Evolutionary conservation across 192 early-diverging fungal species (phyloP).

Genomic region (Glomus cerebriforme): DNA sequence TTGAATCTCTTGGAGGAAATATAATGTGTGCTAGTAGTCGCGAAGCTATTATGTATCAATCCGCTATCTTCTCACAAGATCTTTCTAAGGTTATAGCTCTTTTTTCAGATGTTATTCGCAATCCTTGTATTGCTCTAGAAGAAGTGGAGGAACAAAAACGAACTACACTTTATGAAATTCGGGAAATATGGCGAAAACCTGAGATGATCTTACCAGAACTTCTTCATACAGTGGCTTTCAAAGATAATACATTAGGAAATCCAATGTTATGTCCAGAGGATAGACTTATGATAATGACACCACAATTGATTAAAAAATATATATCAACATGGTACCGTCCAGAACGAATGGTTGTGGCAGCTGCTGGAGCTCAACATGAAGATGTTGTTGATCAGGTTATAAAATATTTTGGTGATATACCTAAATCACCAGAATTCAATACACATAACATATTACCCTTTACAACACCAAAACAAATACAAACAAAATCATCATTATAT

Average conservation of each 20-base stretch:
- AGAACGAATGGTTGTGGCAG: constrained; percentile 88
- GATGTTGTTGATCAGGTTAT: constrained; percentile 69
- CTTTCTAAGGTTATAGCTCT: constrained; percentile 68
- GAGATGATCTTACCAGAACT: constrained; percentile 87
- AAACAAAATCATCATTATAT: constrained; percentile 28
- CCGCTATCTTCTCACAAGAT: constrained; percentile 86
- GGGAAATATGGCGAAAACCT: constrained; percentile 82
- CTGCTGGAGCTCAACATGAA: constrained; percentile 86
- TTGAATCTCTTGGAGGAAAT: constrained; percentile 90
- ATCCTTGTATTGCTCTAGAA: constrained; percentile 68
- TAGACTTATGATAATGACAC: constrained; percentile 67
- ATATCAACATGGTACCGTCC: constrained; percentile 85
- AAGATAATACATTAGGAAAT: constrained; percentile 77
- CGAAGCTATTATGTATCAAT: constrained; percentile 96
- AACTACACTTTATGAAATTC: constrained; percentile 82
- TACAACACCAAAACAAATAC: constrained; percentile 19
- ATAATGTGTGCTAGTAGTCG: constrained; percentile 87
- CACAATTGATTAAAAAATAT: constrained; percentile 69
- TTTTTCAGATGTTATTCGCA: constrained; percentile 80
- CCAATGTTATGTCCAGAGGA: constrained; percentile 73
- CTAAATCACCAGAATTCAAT: constrained; percentile 34
- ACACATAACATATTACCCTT: neutral
- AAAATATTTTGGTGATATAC: constrained; percentile 76
- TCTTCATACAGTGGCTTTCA: constrained; percentile 82
- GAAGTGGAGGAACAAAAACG: constrained; percentile 83